Base-by-base conservation (phyloP, 352 stramenopile species). In the Phytopythium helicoides region DNA sequence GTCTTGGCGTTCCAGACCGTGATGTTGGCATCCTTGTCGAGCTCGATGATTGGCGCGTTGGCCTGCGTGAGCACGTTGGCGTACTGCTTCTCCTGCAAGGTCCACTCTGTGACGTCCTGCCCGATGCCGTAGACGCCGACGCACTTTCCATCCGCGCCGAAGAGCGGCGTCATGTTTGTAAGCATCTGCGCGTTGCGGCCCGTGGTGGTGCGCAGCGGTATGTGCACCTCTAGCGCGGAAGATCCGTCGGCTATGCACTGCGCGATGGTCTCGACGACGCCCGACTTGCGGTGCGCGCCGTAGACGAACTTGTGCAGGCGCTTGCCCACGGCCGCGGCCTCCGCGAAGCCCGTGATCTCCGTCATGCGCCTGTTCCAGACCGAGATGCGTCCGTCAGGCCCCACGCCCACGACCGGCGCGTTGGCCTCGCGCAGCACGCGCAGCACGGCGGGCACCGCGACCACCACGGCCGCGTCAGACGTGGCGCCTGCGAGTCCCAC, bases 401-500 rank as follows among this genome's bases (percentile, higher is more conserved):
- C 63, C 40, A 88, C 45, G 14, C 65, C 73, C 23, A 91, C 49
- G 19, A 63, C 65, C 0, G 80, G 77, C 28, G 71, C 80, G 31
- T 79, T 76, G 8, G 77, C 77, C 23, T 81, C 66, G 39, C 73
- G 70, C 23, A 89, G 53, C 15, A 87, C 54, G 15, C 66, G 58
- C 9, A 51, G 28, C 7, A 68, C 38, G 46, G 57, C 61, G 16
- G 31, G 12, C 15, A 37, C 41, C 36, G 55, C 22, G 21, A 62
- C 25, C 21, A 60, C 52, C 18, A 1, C 14, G 6, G 37, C 16
- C 38, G 21, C 22, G 10, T 15, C 41, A 21, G 41, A 6, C 83
- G 94, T 34, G 89, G 81, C 50, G 90, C 66, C 49, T 87, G 86
- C 36, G 81, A 61, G 49, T 92, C 89, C 78, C 78, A 85, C 28